Evolutionary conservation across 495 filamentous ascomycete genomes (phyloP), one percentile per base, ranked within the genome.

Genomic region (Gamarada debralockiae): DNA sequence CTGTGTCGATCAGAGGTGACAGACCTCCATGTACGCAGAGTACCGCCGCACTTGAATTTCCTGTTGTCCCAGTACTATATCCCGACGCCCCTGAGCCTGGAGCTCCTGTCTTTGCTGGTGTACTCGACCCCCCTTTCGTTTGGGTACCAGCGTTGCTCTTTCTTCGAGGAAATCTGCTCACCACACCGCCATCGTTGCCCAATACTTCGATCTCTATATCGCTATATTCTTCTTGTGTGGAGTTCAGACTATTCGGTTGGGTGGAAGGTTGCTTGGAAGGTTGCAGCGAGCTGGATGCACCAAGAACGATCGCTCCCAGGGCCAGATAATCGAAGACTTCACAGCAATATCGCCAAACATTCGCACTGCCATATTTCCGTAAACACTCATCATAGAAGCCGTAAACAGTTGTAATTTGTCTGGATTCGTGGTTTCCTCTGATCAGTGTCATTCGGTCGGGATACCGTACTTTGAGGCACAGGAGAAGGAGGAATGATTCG

Each of bases 351-450:
- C 92, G 80, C 93, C 93, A 98, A 1, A 98, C 93, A 57, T 97
- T 98, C 15, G 93, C 93, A 67, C 80, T 93, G 47, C 93, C 93
- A 65, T 98, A 98, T 71, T 98, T 98, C 36, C 95, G 85, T 46
- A 97, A 76, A 62, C 93, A 98, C 66, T 98, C 93, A 62, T 98
- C 93, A 73, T 98, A 98, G 75, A 98, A 98, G 42, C 93, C 93
- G 67, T 98, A 98, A 24, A 98, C 93, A 4, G 88, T 95, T 18
- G 93, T 98, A 65, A 98, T 98, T 65, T 98, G 93, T 33, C 93
- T 81, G 10, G 91, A 96, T 66, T 98, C 93, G 73, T 98, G 93
- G 65, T 98, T 98, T 18, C 93, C 93, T 51, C 93, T 83, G 66
- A 98, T 95, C 36, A 98, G 76, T 0, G 93, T 98, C 71, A 98